These are phyloP conservation scores for Vitis hybrid DNA, from an alignment of 177 flowering plant genomes.

Conservation along the genomic window DNA sequence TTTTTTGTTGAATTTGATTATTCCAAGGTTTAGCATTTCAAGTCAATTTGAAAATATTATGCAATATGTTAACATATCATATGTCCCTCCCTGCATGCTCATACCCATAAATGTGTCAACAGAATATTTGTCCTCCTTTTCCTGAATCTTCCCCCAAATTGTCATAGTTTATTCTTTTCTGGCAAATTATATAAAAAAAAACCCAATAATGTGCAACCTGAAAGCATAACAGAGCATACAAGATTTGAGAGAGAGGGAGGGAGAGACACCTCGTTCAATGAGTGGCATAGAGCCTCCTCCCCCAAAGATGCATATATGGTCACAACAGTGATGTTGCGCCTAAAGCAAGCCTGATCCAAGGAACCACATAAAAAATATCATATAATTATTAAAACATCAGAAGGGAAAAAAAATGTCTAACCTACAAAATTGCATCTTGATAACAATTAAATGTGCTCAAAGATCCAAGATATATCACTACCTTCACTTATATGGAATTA, in stretches of 20 bases:
- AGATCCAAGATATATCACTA: neutral
- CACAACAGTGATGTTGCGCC: slow-evolving; percentile 87
- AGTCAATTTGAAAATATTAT: too few species aligned
- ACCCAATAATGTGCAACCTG: neutral
- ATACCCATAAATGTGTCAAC: too few species aligned
- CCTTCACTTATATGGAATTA: neutral
- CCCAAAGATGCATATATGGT: slow-evolving; percentile 97
- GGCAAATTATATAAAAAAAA: too few species aligned
- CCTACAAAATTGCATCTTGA: too few species aligned
- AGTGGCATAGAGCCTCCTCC: slow-evolving; percentile 89
- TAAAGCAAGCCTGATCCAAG: slow-evolving; percentile 76
- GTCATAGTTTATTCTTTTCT: too few species aligned
- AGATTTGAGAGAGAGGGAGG: slow-evolving; percentile 24
- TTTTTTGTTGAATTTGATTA: too few species aligned
- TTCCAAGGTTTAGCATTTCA: too few species aligned
- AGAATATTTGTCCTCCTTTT: too few species aligned
- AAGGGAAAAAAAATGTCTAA: neutral
- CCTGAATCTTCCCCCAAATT: too few species aligned
- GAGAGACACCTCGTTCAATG: slow-evolving; percentile 78
- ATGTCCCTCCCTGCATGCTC: too few species aligned
- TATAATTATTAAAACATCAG: neutral
- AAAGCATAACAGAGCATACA: neutral
- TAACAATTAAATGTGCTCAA: too few species aligned
- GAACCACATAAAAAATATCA: slow-evolving; percentile 8
- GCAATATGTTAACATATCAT: too few species aligned